Base-by-base conservation (phyloP, 2,329 filamentous ascomycete species). In the Leptographium galeiforme region DNA sequence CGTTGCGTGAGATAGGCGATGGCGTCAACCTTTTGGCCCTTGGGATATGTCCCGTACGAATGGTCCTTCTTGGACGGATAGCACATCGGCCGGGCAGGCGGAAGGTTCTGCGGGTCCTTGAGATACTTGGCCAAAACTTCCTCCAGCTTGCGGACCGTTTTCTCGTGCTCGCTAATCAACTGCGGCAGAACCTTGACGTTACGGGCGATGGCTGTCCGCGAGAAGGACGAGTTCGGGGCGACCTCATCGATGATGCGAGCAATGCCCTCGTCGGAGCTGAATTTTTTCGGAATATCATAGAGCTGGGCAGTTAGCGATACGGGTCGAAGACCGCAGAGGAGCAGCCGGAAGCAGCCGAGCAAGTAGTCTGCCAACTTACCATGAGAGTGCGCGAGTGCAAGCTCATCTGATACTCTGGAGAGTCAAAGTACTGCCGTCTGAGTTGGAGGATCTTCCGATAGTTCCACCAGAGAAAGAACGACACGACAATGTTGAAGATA, bases 181-280 rank as follows among this genome's bases (percentile, higher is more conserved):
- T 85, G 76, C 12, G 93, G 93, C 13, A 98, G 75, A 41, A 91
- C 84, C 66, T 91, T 95, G 57, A 96, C 89, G 61, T 97, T 96
- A 58, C 93, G 82, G 30, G 89, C 90, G 61, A 97, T 84, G 12
- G 87, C 84, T 19, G 85, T 88, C 57, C 86, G 78, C 3, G 89
- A 87, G 53, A 89, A 81, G 12, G 85, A 86, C 12, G 86, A 85
- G 30, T 84, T 87, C 1, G 87, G 87, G 32, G 84, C 87, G 41
- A 93, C 77, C 56, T 82, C 74, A 58, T 96, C 89, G 33, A 89
- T 87, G 55, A 98, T 78, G 56, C 85, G 80, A 36, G 89, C 78
- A 53, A 98, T 84, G 19, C 91, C 93, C 66, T 96, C 90, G 61
- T 97, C 90, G 0, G 82, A 86, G 54, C 85, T 77, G 47, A 80